phyloP scores from a whole-genome alignment of 805 yeast species.

The Cyberlindnera suaveolens region DNA sequence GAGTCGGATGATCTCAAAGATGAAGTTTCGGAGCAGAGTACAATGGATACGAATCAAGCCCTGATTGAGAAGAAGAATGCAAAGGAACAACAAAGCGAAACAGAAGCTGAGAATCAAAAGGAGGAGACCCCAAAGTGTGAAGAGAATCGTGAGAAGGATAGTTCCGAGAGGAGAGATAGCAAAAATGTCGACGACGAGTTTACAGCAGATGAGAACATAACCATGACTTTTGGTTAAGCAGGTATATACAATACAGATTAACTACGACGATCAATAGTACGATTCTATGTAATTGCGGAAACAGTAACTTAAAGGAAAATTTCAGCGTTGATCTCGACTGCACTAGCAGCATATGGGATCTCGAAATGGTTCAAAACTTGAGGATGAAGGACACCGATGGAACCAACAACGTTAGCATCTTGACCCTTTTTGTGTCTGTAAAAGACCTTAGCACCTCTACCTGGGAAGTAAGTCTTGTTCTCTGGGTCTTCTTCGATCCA shows the following conservation, averaged over 20 bases:
- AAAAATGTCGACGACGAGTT: constrained; percentile 15
- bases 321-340: constrained; percentile 86
- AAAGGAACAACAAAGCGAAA: background rate
- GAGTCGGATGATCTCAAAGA: background rate
- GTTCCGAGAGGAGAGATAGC: background rate
- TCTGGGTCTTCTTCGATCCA: constrained; percentile 73
- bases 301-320: constrained; percentile 54
- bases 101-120: background rate
- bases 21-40: background rate
- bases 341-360: constrained; percentile 87
- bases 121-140: background rate
- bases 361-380: constrained; percentile 83
- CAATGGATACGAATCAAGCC: background rate
- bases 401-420: constrained; percentile 59
- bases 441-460: constrained; percentile 88
- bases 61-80: background rate
- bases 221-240: constrained; percentile 18
- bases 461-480: constrained; percentile 84
- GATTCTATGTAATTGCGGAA: background rate
- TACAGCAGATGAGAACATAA: constrained; percentile 12
- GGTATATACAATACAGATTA: background rate
- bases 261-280: background rate
- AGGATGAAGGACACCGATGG: constrained; percentile 93
- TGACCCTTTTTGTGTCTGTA: constrained; percentile 62
- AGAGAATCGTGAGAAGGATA: background rate